Conservation (phyloP, 257 asterid species). For the Nicotiana otophora region DNA sequence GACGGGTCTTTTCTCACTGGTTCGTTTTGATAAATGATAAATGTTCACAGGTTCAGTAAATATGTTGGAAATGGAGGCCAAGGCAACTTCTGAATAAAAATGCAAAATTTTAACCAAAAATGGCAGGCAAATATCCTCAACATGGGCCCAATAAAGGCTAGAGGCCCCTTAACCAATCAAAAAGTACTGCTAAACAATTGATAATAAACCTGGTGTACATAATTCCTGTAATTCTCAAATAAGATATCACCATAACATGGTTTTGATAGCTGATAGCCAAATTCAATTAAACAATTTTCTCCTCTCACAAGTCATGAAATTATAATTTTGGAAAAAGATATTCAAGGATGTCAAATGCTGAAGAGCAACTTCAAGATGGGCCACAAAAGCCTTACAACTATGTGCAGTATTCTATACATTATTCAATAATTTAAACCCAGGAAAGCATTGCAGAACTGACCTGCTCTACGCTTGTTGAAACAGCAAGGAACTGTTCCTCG, state of each 20-base stretch:
- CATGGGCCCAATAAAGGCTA: not conserved
- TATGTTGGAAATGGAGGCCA: not conserved
- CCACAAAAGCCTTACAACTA: not conserved
- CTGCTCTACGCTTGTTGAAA: constrained; percentile 91
- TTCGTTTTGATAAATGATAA: not conserved
- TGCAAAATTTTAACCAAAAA: not conserved
- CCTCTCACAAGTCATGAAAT: not conserved
- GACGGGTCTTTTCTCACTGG: not conserved
- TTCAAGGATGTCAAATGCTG: not conserved
- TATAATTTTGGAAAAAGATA: not conserved
- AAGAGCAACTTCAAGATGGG: not conserved
- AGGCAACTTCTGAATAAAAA: not conserved
- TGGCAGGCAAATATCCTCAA: not conserved
- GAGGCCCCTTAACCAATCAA: not conserved
- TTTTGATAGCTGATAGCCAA: not conserved
- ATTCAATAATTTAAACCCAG: not conserved
- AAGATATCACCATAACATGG: not conserved
- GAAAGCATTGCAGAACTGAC: constrained; percentile 28
- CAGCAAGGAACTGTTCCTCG: constrained; percentile 86
- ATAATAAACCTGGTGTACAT: not conserved
- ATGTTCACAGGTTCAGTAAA: not conserved
- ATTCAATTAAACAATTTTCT: not conserved
- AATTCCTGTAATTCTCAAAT: not conserved
- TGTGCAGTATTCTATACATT: not conserved
- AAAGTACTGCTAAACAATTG: constrained; percentile 1